These are phyloP conservation scores for Colletotrichum agaves DNA, from an alignment of 2,329 filamentous ascomycete species.

Conservation along the genomic window DNA sequence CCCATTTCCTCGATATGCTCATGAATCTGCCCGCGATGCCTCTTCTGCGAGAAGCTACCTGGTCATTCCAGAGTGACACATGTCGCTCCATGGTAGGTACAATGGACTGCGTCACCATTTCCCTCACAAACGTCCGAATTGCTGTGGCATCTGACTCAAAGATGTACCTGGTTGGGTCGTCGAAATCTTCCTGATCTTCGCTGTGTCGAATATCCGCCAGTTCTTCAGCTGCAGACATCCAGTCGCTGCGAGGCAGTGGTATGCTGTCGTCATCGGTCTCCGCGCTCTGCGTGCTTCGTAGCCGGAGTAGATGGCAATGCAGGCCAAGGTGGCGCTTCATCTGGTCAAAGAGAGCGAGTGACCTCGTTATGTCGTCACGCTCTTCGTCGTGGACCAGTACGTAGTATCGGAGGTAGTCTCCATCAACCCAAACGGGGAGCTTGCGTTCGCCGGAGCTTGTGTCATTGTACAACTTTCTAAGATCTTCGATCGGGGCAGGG, in stretches of 20 bases:
- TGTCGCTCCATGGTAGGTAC: constrained; percentile 96
- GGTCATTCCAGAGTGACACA: constrained; percentile 94
- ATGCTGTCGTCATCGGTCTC: constrained; percentile 93
- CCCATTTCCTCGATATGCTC: constrained; percentile 90
- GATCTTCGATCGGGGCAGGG: constrained; percentile 83
- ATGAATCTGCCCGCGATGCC: constrained; percentile 95
- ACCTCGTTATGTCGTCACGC: constrained; percentile 89
- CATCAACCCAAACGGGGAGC: constrained; percentile 87
- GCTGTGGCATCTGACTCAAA: constrained; percentile 93
- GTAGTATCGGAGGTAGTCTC: constrained; percentile 95
- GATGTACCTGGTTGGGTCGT: constrained; percentile 79
- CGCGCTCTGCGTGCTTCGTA: constrained; percentile 86
- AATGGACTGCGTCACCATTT: constrained; percentile 95
- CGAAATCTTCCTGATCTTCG: constrained; percentile 76
- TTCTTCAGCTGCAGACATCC: constrained; percentile 90
- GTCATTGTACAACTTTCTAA: constrained; percentile 84
- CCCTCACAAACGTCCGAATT: constrained; percentile 88
- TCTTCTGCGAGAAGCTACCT: constrained; percentile 88
- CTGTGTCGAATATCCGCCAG: constrained; percentile 76
- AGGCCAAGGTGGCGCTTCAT: constrained; percentile 99
- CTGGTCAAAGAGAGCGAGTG: constrained; percentile 91
- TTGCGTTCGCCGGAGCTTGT: constrained; percentile 81
- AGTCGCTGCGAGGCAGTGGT: constrained; percentile 82
- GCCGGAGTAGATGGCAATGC: constrained; percentile 89
- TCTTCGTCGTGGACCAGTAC: constrained; percentile 97